Evolutionary conservation across 2,329 filamentous ascomycete species (phyloP).

Genomic region (Cucurbitaria berberidis): DNA sequence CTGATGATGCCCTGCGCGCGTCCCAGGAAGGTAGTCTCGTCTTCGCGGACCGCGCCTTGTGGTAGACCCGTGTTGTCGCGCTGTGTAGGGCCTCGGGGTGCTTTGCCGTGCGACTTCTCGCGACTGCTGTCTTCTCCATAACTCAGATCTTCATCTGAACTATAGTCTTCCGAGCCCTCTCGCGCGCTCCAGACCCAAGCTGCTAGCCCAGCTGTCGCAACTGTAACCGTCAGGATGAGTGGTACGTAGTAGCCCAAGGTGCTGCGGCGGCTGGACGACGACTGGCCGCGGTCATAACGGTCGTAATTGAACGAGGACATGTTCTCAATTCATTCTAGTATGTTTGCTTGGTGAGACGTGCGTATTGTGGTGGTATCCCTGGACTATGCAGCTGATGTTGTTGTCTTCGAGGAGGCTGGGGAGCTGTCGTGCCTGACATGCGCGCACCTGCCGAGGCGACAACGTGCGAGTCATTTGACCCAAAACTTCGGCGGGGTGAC

Average conservation of each 20-base stretch:
- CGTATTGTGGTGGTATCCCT: conserved; percentile 5
- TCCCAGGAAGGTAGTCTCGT: conserved; percentile 69
- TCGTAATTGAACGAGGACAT: conserved; percentile 61
- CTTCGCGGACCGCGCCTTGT: conserved; percentile 36
- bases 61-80: conserved; percentile 28
- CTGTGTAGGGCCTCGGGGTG: conserved; percentile 17
- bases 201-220: conserved; percentile 83
- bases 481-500: conserved; percentile 26
- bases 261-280: conserved; percentile 62
- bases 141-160: conserved; percentile 56
- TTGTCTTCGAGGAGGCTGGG: conserved; percentile 18
- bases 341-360: conserved; percentile 5
- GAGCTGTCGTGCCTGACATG: conserved; percentile 13
- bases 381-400: conserved; percentile 13
- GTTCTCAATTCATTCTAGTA: conserved; percentile 22
- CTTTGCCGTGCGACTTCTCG: conserved; percentile 27
- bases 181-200: conserved; percentile 96
- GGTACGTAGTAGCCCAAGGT: conserved; percentile 88
- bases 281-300: conserved; percentile 56
- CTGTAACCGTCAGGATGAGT: conserved; percentile 81
- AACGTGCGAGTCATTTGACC: conserved; percentile 19
- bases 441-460: conserved; percentile 4
- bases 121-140: conserved; percentile 50
- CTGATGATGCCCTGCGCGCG: conserved; percentile 82
- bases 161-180: conserved; percentile 73